These are phyloP conservation scores for Basidioascus undulatus DNA, from an alignment of 768 basidiomycete genomes.

Conservation along the genomic window DNA sequence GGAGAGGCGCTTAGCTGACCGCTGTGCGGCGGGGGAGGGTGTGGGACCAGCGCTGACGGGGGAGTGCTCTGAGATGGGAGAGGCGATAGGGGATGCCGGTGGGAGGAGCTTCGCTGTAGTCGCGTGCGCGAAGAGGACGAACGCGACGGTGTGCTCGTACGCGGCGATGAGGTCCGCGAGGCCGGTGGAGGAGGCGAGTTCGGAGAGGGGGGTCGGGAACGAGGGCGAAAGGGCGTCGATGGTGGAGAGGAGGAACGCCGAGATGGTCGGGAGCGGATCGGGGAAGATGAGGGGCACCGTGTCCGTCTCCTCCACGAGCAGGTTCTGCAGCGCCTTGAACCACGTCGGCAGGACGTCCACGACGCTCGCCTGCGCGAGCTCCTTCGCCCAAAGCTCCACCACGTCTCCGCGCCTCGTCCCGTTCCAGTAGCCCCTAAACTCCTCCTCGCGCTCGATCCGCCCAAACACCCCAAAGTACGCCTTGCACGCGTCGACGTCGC, in stretches of 20 bases:
- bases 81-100: background rate
- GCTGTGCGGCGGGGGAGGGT: slow-evolving; percentile 5
- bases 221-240: slow-evolving; percentile 59
- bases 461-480: slow-evolving; percentile 67
- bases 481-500: slow-evolving; percentile 48
- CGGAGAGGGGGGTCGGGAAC: slow-evolving; percentile 49
- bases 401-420: too few relatives aligned
- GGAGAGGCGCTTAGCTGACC: slow-evolving; percentile 17
- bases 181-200: slow-evolving; percentile 35
- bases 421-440: slow-evolving; percentile 87
- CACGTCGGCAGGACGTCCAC: too few relatives aligned
- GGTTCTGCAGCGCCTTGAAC: too few relatives aligned
- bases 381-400: too few relatives aligned
- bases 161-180: slow-evolving; percentile 45
- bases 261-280: slow-evolving; percentile 49
- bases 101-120: background rate
- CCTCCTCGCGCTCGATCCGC: slow-evolving; percentile 70
- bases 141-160: slow-evolving; percentile 57
- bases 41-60: slow-evolving; percentile 1
- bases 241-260: slow-evolving; percentile 58
- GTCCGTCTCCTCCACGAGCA: slow-evolving; percentile 35
- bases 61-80: background rate
- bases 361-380: too few relatives aligned
- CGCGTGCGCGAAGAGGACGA: slow-evolving; percentile 37
- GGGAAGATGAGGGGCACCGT: slow-evolving; percentile 71